Base-by-base conservation (phyloP, 1,284 basidiomycete species). In the Stygiomarasmius scandens region DNA sequence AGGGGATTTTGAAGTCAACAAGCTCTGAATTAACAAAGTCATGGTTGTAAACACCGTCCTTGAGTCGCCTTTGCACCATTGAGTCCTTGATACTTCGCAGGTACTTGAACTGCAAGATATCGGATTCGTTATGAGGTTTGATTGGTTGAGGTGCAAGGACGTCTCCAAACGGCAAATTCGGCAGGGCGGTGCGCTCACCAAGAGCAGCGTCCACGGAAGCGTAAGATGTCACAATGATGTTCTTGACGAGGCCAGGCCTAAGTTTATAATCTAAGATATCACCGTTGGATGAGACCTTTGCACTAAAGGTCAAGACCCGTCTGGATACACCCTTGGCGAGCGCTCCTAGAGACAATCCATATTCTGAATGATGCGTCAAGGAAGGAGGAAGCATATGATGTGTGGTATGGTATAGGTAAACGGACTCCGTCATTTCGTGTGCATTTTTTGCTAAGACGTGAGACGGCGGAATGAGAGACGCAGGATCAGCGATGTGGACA, bases 401-500 rank as follows among this genome's bases (percentile, higher is more conserved):
- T 0, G 86, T 82, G 14, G 80, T 77, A 58, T 93, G 84, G 0
- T 82, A 74, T 49, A 92, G 80, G 71, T 94, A 96, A 1, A 75
- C 67, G 0, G 87, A 83, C 49, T 80, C 71, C 1, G 74, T 74
- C 54, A 77, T 74, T 38, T 74, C 70, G 10, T 79, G 74, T 0
- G 94, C 93, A 2, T 74, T 67, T 29, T 78, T 71, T 0, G 87
- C 78, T 1, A 93, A 67, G 1, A 74, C 63, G 68, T 95, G 87
- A 0, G 79, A 80, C 0, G 87, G 89, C 16, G 86, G 85, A n/a
- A 99, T 76, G 57, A 89, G 68, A 1, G 89, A 78, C 0, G 94
- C 96, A 0, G 96, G 96, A 70, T 99, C 96, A 8, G 97, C 96
- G 55, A 99, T 82, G 69, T 99, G 96, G 19, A 92, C 79, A 66